Evolutionary conservation across 192 early-diverging fungal species (phyloP).

Genomic region (Coemansia sp.): DNA sequence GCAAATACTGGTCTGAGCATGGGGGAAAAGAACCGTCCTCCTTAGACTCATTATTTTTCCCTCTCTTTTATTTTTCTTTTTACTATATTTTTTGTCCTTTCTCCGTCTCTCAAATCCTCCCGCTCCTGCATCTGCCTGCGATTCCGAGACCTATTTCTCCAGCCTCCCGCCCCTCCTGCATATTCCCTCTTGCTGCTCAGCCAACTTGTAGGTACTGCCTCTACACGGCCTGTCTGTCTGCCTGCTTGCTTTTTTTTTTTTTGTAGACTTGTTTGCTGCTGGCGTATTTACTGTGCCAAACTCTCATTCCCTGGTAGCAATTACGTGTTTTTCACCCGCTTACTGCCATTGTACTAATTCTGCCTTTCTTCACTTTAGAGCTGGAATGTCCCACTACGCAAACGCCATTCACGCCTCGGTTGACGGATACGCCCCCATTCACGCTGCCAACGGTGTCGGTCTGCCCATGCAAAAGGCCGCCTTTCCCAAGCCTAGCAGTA

Average conservation of each 20-base stretch:
- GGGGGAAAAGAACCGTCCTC: no score
- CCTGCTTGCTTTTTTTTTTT: constrained; percentile 1
- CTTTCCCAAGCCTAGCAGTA: constrained; percentile 30
- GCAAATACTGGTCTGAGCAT: no score
- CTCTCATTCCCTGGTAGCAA: not conserved
- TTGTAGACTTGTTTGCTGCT: no score
- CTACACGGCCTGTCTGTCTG: not conserved
- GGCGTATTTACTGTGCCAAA: not conserved
- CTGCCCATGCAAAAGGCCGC: constrained; percentile 17
- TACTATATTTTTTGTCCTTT: no score
- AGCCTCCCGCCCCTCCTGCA: constrained; percentile 3
- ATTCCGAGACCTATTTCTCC: not conserved
- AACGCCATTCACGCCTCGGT: constrained; percentile 14
- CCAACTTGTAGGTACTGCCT: constrained; percentile 8
- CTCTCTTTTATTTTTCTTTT: no score
- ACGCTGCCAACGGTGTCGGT: constrained; percentile 8
- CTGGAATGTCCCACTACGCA: constrained; percentile 29
- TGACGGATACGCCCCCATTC: constrained; percentile 6
- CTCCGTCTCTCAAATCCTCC: no score
- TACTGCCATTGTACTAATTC: not conserved
- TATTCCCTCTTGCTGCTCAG: not conserved
- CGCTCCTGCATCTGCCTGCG: no score
- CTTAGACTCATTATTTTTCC: no score
- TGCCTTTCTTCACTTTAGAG: not conserved
- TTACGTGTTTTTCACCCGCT: not conserved